phyloP scores from a whole-genome alignment of 257 asterid genomes.

The Eustoma russellianum region DNA sequence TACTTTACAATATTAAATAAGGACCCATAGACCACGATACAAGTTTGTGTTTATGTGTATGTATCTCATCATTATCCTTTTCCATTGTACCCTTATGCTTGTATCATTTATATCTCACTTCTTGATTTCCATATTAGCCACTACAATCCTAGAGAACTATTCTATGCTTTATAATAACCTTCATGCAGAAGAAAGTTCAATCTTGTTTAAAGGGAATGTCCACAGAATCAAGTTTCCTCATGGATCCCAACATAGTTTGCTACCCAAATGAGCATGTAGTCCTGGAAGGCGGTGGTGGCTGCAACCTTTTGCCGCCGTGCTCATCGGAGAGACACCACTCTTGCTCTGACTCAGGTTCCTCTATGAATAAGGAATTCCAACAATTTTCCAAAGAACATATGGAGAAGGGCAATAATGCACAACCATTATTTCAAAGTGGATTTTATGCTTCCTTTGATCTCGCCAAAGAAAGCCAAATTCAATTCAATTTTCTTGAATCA shows the following conservation, averaged over 20 bases:
- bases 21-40: too few relatives aligned
- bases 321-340: conserved; percentile 17
- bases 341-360: conserved; percentile 19
- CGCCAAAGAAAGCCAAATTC: conserved; percentile 16
- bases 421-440: conserved; percentile 14
- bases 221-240: conserved; percentile 19
- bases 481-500: conserved; percentile 24
- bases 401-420: conserved; percentile 12
- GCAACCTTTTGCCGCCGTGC: conserved; percentile 7
- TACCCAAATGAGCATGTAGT: conserved; percentile 8
- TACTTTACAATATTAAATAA: too few relatives aligned
- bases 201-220: conserved; percentile 18
- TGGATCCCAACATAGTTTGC: conserved; percentile 17
- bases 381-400: conserved; percentile 21
- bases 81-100: background rate
- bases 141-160: conserved; percentile 21
- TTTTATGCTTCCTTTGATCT: conserved; percentile 11
- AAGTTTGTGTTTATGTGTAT: background rate
- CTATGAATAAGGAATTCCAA: conserved; percentile 16
- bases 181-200: conserved; percentile 32
- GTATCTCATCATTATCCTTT: too few relatives aligned
- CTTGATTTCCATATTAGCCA: conserved; percentile 8
- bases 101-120: conserved; percentile 20
- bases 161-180: conserved; percentile 29
- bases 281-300: background rate